Conservation (phyloP, 495 filamentous ascomycete genomes). For the Penicillium macrosclerotiorum region DNA sequence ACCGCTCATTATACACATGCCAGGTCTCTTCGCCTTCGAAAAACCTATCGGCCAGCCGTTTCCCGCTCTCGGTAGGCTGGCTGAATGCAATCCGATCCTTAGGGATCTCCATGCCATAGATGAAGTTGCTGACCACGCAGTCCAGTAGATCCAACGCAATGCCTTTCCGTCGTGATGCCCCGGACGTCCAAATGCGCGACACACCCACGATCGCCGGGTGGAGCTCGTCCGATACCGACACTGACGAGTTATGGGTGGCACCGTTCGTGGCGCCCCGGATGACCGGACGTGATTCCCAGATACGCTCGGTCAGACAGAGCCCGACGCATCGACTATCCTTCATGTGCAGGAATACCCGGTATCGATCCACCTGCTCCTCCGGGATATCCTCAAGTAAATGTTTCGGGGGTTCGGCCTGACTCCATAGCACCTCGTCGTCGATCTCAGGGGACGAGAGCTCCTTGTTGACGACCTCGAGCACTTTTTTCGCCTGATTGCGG, state of each 20-base stretch:
- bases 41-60: conserved; percentile 59
- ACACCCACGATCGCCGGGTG: conserved; percentile 61
- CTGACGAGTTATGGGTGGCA: conserved; percentile 39
- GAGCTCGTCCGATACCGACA: conserved; percentile 38
- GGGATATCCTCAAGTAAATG: conserved; percentile 28
- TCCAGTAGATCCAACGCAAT: conserved; percentile 63
- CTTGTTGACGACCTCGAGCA: conserved; percentile 64
- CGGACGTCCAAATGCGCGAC: conserved; percentile 72
- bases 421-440: conserved; percentile 59
- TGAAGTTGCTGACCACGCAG: conserved; percentile 59
- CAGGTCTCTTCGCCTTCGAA: conserved; percentile 52
- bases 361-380: conserved; percentile 52
- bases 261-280: conserved; percentile 26
- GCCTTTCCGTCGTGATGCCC: conserved; percentile 55
- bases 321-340: conserved; percentile 64
- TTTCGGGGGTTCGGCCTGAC: conserved; percentile 42
- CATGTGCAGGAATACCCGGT: conserved; percentile 64
- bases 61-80: conserved; percentile 72
- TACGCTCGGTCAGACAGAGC: conserved; percentile 63
- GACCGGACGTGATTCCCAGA: conserved; percentile 55
- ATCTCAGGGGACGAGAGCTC: conserved; percentile 66
- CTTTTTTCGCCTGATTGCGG: conserved; percentile 57
- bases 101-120: conserved; percentile 63
- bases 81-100: conserved; percentile 68
- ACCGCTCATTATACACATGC: conserved; percentile 51